Evolutionary conservation across 1,284 basidiomycete genomes (phyloP), one percentile per base, ranked within the genome.

Genomic region (Hemileia vastatrix): DNA sequence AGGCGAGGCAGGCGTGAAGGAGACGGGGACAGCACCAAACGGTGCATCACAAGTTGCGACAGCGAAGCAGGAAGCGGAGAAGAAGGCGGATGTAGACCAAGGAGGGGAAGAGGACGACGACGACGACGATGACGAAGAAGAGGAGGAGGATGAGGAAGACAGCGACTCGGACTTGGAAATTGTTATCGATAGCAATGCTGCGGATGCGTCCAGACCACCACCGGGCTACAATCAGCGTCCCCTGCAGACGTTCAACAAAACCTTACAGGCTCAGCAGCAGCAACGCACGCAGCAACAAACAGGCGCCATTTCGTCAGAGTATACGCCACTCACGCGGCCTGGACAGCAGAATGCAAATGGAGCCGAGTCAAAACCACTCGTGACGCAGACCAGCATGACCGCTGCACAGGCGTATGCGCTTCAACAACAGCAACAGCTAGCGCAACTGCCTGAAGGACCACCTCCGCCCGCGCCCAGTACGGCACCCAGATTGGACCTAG

Each of bases 301-400:
- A 51, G 83, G 84, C 0, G 82, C 86, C 64, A 79, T 91, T 58
- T 89, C 89, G 18, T 92, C 90, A 6, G 91, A 94, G 77, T 93
- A 94, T 76, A 90, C 86, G 0, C 88, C 88, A 6, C 83, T 86
- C n/a, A 82, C 87, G 64, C 81, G 90, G 49, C 85, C 84, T 6
- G 81, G 78, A 72, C 77, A 54, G 43, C 73, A 6, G 31, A 68
- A 19, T n/a, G n/a, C n/a, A n/a, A n/a, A n/a, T n/a, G n/a, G n/a
- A n/a, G n/a, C n/a, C n/a, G n/a, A n/a, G n/a, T n/a, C n/a, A n/a
- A n/a, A n/a, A n/a, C n/a, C n/a, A n/a, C n/a, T n/a, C n/a, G n/a
- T n/a, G n/a, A n/a, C n/a, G n/a, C n/a, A n/a, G n/a, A n/a, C n/a
- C n/a, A n/a, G n/a, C n/a, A n/a, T n/a, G n/a, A n/a, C n/a, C n/a